Conservation (phyloP, 2,329 filamentous ascomycete genomes). For the Calonectria henricotiae region DNA sequence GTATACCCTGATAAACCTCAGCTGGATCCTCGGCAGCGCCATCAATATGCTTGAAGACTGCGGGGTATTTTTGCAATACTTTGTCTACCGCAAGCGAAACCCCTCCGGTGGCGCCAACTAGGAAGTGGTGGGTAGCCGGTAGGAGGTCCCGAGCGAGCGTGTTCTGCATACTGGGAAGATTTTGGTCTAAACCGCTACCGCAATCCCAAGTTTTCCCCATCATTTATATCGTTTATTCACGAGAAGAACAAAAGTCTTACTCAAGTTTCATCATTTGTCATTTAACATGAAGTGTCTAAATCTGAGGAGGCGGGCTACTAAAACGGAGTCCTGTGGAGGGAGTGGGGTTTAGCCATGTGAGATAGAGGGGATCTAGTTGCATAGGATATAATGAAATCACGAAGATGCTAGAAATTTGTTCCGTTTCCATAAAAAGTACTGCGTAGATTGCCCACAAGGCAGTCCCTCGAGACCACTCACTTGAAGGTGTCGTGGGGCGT, state of each 20-base stretch:
- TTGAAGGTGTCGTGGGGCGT: not conserved
- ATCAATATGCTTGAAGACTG: slow-evolving; percentile 90
- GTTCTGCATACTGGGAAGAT: no score
- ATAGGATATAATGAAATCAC: no score
- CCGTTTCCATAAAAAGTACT: no score
- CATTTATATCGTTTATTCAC: not conserved
- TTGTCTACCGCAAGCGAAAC: slow-evolving; percentile 77
- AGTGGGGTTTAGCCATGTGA: not conserved
- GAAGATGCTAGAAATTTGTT: no score
- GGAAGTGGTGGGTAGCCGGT: no score
- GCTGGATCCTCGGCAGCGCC: slow-evolving; percentile 91
- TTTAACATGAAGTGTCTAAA: not conserved
- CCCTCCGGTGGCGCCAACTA: not conserved
- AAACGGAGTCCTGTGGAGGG: not conserved
- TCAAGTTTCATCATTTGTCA: not conserved
- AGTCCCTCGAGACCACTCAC: no score
- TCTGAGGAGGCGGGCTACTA: not conserved
- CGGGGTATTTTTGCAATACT: slow-evolving; percentile 92
- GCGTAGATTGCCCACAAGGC: no score
- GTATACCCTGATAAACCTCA: slow-evolving; percentile 92
- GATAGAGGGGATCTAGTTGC: no score
- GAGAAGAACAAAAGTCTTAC: not conserved
- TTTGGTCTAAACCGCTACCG: not conserved
- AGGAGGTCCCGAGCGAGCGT: not conserved
- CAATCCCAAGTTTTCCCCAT: not conserved